Percentiles rank a stretch among this genome's conserved stretches.
Evolutionary conservation across 2,329 filamentous ascomycete genomes (phyloP).

Genomic region (Chaetomium olivaceum): DNA sequence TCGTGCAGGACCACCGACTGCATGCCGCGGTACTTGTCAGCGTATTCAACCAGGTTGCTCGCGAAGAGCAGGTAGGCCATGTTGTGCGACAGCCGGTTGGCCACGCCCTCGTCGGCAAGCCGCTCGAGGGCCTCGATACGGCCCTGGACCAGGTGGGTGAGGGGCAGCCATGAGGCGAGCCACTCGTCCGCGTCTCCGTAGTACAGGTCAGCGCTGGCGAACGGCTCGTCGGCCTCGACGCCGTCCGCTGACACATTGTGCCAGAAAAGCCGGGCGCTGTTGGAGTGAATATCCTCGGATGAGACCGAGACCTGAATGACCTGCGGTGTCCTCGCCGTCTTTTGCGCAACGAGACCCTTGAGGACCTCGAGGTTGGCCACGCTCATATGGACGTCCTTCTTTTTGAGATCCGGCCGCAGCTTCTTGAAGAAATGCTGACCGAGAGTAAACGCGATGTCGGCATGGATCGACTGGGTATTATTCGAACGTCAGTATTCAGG

Average conservation of each 20-base stretch:
- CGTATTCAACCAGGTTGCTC: constrained; percentile 42
- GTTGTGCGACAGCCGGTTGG: constrained; percentile 60
- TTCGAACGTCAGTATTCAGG: too few relatives aligned
- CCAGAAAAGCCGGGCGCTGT: constrained; percentile 47
- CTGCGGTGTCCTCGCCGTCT: constrained; percentile 36
- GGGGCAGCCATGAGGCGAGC: constrained; percentile 56
- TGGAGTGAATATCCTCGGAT: constrained; percentile 47
- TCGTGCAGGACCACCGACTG: constrained; percentile 42
- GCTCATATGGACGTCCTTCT: constrained; percentile 39
- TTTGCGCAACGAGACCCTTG: constrained; percentile 39
- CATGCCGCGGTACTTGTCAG: constrained; percentile 42
- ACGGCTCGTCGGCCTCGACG: constrained; percentile 33
- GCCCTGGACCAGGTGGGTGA: constrained; percentile 57
- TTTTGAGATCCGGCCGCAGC: constrained; percentile 46
- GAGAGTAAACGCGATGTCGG: constrained; percentile 65
- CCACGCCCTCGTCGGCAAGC: constrained; percentile 56
- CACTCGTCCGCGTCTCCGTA: constrained; percentile 55
- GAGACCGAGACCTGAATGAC: constrained; percentile 37
- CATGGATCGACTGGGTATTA: constrained; percentile 48
- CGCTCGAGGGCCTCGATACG: constrained; percentile 48
- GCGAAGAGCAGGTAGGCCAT: constrained; percentile 61
- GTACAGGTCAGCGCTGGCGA: constrained; percentile 53
- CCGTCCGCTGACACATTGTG: constrained; percentile 42
- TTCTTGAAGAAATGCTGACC: constrained; percentile 60
- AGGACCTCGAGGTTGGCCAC: constrained; percentile 43